These are phyloP conservation scores for Peniophora sp. DNA, from an alignment of 1,284 basidiomycete genomes.

Conservation along the genomic window DNA sequence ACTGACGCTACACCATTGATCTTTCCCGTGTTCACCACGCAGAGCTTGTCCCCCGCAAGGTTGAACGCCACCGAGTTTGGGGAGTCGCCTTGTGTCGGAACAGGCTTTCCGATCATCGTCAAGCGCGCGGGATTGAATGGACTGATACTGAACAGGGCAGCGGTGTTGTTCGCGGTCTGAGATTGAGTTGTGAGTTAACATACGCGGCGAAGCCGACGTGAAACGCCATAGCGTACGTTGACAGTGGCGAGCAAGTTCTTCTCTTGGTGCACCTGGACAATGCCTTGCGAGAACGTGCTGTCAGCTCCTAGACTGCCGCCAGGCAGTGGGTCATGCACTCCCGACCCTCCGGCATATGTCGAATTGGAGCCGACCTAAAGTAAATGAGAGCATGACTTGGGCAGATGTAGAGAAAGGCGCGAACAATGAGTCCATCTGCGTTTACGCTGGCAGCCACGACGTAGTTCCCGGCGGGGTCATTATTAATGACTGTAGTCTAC, in stretches of 20 bases:
- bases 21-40: conserved; percentile 33
- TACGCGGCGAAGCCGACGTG: no score
- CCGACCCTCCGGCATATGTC: conserved; percentile 24
- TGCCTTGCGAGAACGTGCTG: conserved; percentile 31
- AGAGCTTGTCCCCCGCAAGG: conserved; percentile 25
- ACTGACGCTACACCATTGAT: conserved; percentile 32
- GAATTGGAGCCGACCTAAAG: conserved; percentile 24
- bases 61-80: conserved; percentile 34
- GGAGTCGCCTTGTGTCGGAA: conserved; percentile 32
- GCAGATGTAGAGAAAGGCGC: not conserved
- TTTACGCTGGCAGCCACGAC: conserved; percentile 1
- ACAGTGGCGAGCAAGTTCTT: conserved; percentile 28
- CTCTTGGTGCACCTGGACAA: conserved; percentile 25
- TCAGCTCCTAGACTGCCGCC: conserved; percentile 24
- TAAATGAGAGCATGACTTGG: not conserved
- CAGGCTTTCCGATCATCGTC: conserved; percentile 27
- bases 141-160: conserved; percentile 32
- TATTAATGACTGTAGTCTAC: not conserved
- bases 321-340: conserved; percentile 20
- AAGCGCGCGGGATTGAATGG: conserved; percentile 26
- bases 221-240: conserved; percentile 25
- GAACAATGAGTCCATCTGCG: conserved; percentile 1
- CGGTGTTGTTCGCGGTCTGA: conserved; percentile 35
- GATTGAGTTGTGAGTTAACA: no score
- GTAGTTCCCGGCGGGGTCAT: not conserved